Evolutionary conservation across 1,139 yeast species (phyloP), one percentile per base, ranked within the genome.

Genomic region (Candida pseudoviswanathii): DNA sequence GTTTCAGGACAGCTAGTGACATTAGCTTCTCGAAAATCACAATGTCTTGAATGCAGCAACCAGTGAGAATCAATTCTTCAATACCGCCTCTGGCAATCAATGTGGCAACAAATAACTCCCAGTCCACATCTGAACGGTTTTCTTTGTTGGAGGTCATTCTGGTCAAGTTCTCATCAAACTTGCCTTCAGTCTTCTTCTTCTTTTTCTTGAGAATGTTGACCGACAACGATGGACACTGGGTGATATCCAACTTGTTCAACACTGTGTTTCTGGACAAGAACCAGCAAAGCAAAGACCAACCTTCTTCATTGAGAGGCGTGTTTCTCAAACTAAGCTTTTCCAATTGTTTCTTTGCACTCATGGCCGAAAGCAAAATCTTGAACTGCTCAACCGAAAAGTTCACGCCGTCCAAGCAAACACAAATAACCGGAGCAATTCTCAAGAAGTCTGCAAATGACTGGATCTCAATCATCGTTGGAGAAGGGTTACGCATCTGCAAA

Each of bases 381-480:
- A 86, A 76, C 82, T 86, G 89, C 39, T 84, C 86, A 27, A 73
- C 70, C 2, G 89, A 78, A 30, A 87, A 66, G 11, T 75, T 68
- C 7, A 86, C 89, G 30, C 92, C 92, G 66, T 87, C 95, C 41
- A 87, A 66, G 0, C 88, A 81, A 10, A 87, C 66, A 64, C 89
- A 84, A 11, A 84, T 68, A 7, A 87, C 75, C 0, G 94, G 92
- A 0, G 92, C 90, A 53, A 86, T 81, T 47, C 92, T 73, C 32
- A 86, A 73, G 57, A 86, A 87, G 63, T 87, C 95, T 25, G 91
- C 81, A 64, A 87, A 86, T 0, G 94, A 81, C 55, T 85, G 77
- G 34, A 87, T 78, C 62, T 87, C 95, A 42, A 86, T 81, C 75
- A 85, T 71, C 0, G 92, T 84, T 1, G 95, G 95, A 32, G 79